Percentiles rank a stretch among this genome's conserved stretches.
phyloP scores from a whole-genome alignment of 345 rosid genomes.

The Geranium rotundifolium region DNA sequence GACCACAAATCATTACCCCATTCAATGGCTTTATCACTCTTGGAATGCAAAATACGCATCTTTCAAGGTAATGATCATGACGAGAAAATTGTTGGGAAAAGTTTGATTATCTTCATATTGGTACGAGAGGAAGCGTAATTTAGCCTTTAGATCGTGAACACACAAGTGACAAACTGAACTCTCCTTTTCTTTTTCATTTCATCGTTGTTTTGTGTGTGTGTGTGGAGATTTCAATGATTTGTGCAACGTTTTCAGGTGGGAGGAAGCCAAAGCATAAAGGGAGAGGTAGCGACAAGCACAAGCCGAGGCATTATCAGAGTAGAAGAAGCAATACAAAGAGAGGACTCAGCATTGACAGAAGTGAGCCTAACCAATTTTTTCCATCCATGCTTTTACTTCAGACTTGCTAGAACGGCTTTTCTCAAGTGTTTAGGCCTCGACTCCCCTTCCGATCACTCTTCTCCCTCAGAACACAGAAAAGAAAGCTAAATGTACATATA shows the following conservation, averaged over 20 bases:
- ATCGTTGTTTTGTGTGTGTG: no score
- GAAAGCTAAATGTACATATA: not conserved
- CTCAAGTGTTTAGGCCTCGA: conserved; percentile 37
- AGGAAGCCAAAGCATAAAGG: conserved; percentile 19
- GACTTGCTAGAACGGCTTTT: conserved; percentile 33
- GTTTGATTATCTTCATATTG: no score
- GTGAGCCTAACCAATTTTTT: not conserved
- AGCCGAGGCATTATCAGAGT: conserved; percentile 13
- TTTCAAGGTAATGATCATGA: no score
- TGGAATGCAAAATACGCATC: no score
- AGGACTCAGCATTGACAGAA: conserved; percentile 8
- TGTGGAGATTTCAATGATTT: no score
- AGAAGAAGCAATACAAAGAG: conserved; percentile 10
- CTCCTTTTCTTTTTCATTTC: not conserved
- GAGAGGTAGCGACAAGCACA: conserved; percentile 18
- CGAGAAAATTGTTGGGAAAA: no score
- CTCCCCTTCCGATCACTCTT: not conserved
- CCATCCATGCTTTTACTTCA: conserved; percentile 33
- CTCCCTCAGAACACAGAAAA: not conserved
- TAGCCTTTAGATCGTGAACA: no score
- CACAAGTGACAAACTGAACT: no score
- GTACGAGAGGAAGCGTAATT: no score
- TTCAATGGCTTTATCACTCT: no score
- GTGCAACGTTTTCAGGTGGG: conserved; percentile 14
- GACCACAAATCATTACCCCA: not conserved